Evolutionary conservation across 2,329 filamentous ascomycete species (phyloP).

Genomic region (Phialophora macrospora): DNA sequence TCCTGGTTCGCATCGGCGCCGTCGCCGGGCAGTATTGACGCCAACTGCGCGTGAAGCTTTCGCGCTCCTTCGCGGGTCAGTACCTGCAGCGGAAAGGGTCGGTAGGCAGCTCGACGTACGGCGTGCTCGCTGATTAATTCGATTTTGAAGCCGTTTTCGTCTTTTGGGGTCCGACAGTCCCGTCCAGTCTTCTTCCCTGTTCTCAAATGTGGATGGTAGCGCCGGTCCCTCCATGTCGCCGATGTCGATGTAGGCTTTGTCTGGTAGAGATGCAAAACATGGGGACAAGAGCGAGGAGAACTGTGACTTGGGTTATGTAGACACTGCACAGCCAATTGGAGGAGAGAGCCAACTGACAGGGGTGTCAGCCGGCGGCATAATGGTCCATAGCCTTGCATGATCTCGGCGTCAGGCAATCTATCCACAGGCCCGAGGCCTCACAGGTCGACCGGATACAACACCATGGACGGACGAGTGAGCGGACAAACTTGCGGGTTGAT

Average conservation of each 20-base stretch:
- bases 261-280: neutral
- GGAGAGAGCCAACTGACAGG: neutral
- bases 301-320: neutral
- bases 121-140: slow-evolving; percentile 10
- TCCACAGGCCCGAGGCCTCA: neutral
- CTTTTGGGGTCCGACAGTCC: slow-evolving; percentile 3
- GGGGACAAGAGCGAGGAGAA: neutral
- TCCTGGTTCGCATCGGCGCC: neutral
- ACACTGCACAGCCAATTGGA: neutral
- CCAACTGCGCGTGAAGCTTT: slow-evolving; percentile 6
- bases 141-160: slow-evolving; percentile 8
- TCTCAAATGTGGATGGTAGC: slow-evolving; percentile 2
- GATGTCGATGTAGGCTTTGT: neutral
- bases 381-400: neutral
- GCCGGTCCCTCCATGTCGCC: neutral
- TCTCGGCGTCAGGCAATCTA: neutral
- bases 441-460: neutral
- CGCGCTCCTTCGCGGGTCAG: neutral
- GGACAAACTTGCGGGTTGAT: neutral
- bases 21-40: neutral
- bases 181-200: slow-evolving; percentile 6
- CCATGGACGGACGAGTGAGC: neutral
- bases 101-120: neutral
- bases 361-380: slow-evolving; percentile 6
- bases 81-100: neutral